Conservation (phyloP, 208 protist species). For the Leptomonas pyrrhocoris region DNA sequence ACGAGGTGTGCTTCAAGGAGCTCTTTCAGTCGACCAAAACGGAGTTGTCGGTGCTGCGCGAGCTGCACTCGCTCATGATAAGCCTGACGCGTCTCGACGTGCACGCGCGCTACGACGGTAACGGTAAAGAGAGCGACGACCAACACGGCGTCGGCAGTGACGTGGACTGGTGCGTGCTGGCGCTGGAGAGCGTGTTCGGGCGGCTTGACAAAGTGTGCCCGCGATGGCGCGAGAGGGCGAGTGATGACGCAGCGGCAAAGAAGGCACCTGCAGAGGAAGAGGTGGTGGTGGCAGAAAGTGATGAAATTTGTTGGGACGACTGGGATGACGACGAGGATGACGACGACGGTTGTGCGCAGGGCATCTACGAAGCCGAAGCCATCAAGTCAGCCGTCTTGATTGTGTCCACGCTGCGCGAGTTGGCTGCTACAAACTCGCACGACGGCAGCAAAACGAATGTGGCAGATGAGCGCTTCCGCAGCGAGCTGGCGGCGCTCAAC, state of each 20-base stretch:
- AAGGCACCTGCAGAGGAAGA: neutral
- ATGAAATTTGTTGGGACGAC: slow-evolving; percentile 29
- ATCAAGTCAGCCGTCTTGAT: slow-evolving; percentile 31
- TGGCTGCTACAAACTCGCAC: slow-evolving; percentile 1
- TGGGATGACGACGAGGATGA: slow-evolving; percentile 55
- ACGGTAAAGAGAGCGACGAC: neutral
- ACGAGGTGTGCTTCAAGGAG: slow-evolving; percentile 28
- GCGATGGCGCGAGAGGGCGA: slow-evolving; percentile 23
- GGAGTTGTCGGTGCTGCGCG: slow-evolving; percentile 61
- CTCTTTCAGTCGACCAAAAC: slow-evolving; percentile 53
- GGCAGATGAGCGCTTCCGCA: slow-evolving; percentile 13
- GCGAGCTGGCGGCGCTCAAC: slow-evolving; percentile 21
- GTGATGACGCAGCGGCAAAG: neutral
- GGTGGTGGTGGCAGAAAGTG: slow-evolving; percentile 5
- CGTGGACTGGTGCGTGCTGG: slow-evolving; percentile 29
- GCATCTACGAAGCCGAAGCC: slow-evolving; percentile 42
- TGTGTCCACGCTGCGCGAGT: slow-evolving; percentile 32
- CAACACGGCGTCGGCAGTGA: neutral
- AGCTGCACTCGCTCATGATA: slow-evolving; percentile 55
- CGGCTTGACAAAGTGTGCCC: slow-evolving; percentile 38
- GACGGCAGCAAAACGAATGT: neutral
- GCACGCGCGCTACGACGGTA: neutral
- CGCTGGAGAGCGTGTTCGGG: slow-evolving; percentile 32
- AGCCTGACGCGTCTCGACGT: slow-evolving; percentile 19
- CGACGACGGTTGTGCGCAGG: slow-evolving; percentile 36